Evolutionary conservation across 805 yeast species (phyloP).

Genomic region (Blastobotrys robertii): DNA sequence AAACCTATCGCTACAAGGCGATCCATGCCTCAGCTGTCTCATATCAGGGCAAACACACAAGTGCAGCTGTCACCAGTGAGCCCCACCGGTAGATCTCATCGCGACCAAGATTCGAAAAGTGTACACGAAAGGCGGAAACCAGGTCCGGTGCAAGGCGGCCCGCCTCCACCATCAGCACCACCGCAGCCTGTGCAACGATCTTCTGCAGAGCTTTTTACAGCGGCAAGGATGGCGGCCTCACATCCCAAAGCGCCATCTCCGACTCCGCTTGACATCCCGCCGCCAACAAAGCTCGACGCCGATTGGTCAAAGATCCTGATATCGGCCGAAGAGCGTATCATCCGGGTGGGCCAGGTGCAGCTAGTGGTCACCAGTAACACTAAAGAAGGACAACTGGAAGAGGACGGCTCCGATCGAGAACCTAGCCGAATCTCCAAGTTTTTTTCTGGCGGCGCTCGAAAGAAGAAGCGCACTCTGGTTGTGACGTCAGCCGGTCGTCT

Average conservation of each 20-base stretch:
- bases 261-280: conserved; percentile 30
- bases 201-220: conserved; percentile 1
- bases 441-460: conserved; percentile 17
- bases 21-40: neutral
- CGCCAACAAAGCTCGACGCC: conserved; percentile 36
- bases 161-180: neutral
- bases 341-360: conserved; percentile 34
- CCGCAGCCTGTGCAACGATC: conserved; percentile 2
- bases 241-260: conserved; percentile 23
- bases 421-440: conserved; percentile 23
- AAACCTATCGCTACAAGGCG: neutral
- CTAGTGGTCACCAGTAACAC: conserved; percentile 11
- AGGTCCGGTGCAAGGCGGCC: neutral
- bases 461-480: conserved; percentile 25
- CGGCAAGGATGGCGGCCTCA: conserved; percentile 9
- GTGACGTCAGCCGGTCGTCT: conserved; percentile 28
- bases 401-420: conserved; percentile 13
- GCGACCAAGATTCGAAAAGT: too few species aligned
- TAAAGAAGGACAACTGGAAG: conserved; percentile 6
- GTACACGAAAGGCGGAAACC: too few species aligned
- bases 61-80: too few species aligned
- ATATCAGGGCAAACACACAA: too few species aligned
- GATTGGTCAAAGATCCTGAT: conserved; percentile 38
- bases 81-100: too few species aligned
- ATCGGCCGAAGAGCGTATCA: conserved; percentile 38